Evolutionary conservation across 2,329 filamentous ascomycete species (phyloP).

Genomic region (Botrytis fragariae): DNA sequence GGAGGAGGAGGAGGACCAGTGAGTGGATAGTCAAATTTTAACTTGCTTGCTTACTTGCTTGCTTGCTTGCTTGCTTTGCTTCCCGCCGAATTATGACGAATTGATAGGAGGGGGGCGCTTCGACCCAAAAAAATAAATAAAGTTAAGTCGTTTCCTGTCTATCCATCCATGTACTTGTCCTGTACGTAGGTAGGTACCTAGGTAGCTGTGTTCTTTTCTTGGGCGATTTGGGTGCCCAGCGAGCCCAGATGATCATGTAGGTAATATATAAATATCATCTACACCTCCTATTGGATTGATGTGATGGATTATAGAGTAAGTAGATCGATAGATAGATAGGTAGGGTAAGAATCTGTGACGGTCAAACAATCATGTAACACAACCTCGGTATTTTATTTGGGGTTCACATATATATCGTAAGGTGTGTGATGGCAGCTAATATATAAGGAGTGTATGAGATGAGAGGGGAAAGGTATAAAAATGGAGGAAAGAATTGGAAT

Average conservation of each 20-base stretch:
- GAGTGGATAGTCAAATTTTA: background rate
- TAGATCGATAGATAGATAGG: too few species aligned
- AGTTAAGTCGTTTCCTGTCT: background rate
- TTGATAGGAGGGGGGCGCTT: constrained; percentile 4
- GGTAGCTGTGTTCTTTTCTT: background rate
- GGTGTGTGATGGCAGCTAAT: background rate
- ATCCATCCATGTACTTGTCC: background rate
- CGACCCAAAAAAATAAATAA: background rate
- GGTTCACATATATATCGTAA: background rate
- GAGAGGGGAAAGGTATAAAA: background rate
- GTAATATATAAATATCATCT: background rate
- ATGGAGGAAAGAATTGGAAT: background rate
- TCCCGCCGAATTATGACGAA: background rate
- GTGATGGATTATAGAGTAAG: background rate
- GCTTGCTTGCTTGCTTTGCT: background rate
- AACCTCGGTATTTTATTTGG: background rate
- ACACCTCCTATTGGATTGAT: background rate
- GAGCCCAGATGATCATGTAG: background rate
- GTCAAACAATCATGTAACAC: background rate
- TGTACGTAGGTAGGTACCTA: background rate
- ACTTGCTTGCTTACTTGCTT: background rate
- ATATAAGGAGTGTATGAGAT: background rate
- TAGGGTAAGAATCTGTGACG: background rate
- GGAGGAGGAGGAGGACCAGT: background rate
- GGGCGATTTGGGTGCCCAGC: background rate